A percentile compares a stretch with the other conserved stretches of the same genome.
phyloP scores from a whole-genome alignment of 169 alveolate genomes.

The Amoebophrya sp. region DNA sequence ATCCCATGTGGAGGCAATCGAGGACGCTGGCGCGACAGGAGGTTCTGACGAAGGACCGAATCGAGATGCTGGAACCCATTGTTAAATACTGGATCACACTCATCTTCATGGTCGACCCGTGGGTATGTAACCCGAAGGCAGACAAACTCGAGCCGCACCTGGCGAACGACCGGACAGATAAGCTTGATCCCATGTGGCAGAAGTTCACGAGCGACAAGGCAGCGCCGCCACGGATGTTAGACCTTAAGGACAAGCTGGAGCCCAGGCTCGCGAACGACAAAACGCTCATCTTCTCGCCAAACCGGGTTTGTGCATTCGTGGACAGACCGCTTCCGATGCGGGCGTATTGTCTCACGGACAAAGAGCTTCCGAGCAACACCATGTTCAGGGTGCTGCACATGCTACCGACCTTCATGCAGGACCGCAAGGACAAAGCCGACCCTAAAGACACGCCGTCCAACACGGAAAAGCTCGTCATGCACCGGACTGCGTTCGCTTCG shows the following conservation, averaged over 20 bases:
- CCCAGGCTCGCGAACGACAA: neutral
- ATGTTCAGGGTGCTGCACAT: too few relatives aligned
- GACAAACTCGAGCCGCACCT: neutral
- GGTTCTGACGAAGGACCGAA: neutral
- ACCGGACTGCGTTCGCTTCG: neutral
- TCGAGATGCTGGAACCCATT: neutral
- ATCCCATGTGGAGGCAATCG: neutral
- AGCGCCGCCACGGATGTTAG: neutral
- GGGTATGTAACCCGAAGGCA: too few relatives aligned
- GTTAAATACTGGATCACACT: too few relatives aligned
- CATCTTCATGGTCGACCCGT: too few relatives aligned
- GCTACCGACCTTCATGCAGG: neutral
- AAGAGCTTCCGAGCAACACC: slow-evolving; percentile 14
- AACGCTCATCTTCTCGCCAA: neutral
- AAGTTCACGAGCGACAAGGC: neutral
- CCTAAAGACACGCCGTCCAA: neutral
- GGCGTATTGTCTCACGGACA: neutral
- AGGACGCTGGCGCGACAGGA: neutral
- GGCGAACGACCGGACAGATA: neutral
- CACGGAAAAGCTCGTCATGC: neutral
- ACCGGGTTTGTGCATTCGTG: too few relatives aligned
- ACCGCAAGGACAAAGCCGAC: neutral
- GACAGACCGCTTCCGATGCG: neutral
- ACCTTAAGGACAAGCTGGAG: neutral
- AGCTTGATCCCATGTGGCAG: neutral